A percentile compares a stretch with the other conserved stretches of the same genome.
Evolutionary conservation across 805 yeast genomes (phyloP).

Genomic region (Yarrowia osloensis): DNA sequence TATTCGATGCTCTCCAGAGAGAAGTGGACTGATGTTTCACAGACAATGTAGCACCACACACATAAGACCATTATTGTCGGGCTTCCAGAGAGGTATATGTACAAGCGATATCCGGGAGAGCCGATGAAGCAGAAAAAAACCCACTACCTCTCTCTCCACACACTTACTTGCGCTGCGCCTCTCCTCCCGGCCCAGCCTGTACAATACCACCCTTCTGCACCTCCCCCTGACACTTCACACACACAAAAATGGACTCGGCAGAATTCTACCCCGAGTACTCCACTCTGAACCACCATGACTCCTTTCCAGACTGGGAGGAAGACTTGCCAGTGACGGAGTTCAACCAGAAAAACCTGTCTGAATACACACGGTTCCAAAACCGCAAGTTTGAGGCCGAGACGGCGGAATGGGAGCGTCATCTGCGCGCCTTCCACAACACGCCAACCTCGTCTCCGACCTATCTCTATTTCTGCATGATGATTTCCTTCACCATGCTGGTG

Average conservation of each 20-base stretch:
- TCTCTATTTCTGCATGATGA: conserved; percentile 26
- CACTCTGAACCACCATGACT: background rate
- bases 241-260: conserved; percentile 13
- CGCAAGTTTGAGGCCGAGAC: conserved; percentile 27
- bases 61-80: background rate
- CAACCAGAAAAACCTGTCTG: conserved; percentile 29
- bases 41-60: conserved; percentile 15
- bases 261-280: conserved; percentile 28
- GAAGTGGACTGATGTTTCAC: conserved; percentile 30
- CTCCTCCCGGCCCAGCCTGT: background rate
- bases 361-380: conserved; percentile 27
- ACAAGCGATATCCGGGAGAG: background rate
- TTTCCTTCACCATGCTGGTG: conserved; percentile 27
- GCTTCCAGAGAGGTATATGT: background rate
- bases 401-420: conserved; percentile 23
- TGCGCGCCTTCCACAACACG: conserved; percentile 24
- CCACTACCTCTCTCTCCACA: background rate
- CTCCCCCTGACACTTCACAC: background rate
- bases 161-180: background rate
- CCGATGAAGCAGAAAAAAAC: background rate
- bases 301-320: conserved; percentile 27
- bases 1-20: conserved; percentile 1
- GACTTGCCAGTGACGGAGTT: conserved; percentile 19
- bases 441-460: conserved; percentile 22
- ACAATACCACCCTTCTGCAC: background rate